A percentile compares a stretch with the other conserved stretches of the same genome.
Evolutionary conservation across 331 rosid genomes (phyloP).

Genomic region (Spiraea crenata): DNA sequence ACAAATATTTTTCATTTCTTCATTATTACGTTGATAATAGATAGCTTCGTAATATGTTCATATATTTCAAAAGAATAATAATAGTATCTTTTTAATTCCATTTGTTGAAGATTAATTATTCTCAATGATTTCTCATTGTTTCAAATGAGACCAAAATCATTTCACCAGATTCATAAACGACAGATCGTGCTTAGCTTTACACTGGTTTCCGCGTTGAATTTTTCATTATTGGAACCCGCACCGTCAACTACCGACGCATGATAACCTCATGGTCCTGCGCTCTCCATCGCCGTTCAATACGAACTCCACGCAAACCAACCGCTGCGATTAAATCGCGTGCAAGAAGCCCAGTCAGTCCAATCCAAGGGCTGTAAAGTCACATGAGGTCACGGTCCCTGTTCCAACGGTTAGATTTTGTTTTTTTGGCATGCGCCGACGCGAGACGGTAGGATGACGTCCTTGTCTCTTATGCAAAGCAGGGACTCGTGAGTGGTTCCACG

Average conservation of each 20-base stretch:
- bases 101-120: not conserved
- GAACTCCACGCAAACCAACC: not conserved
- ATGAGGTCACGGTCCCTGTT: not conserved
- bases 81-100: not conserved
- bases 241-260: not conserved
- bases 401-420: conserved; percentile 9
- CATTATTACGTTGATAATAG: too few species aligned
- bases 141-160: not conserved
- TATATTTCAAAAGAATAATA: not conserved
- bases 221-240: not conserved
- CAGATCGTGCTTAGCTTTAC: conserved; percentile 17
- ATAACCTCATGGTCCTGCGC: not conserved
- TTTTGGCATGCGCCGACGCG: not conserved
- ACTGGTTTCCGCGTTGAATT: conserved; percentile 8
- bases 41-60: too few species aligned
- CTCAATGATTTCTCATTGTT: too few species aligned
- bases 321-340: not conserved
- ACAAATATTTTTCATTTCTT: too few species aligned
- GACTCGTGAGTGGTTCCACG: conserved; percentile 28
- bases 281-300: not conserved
- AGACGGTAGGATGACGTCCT: not conserved
- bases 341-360: not conserved
- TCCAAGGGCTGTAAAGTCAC: not conserved
- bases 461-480: not conserved
- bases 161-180: not conserved